phyloP scores from a whole-genome alignment of 2,329 filamentous ascomycete genomes.

The Colletotrichum tabaci region DNA sequence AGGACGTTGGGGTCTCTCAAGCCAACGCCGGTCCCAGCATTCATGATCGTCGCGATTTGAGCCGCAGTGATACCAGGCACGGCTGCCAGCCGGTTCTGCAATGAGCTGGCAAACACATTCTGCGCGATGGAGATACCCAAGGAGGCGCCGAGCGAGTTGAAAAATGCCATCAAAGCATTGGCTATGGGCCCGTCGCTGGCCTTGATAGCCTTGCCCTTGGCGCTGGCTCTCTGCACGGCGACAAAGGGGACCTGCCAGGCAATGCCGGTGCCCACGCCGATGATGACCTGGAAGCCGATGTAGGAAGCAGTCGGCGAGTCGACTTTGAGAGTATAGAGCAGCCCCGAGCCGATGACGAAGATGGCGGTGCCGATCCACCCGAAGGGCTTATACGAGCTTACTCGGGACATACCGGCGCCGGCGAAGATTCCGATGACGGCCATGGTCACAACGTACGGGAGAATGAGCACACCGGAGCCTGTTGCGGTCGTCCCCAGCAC shows the following conservation, averaged over 20 bases:
- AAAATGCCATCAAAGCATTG: background rate
- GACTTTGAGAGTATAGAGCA: background rate
- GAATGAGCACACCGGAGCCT: background rate
- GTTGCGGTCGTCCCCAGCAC: conserved; percentile 1
- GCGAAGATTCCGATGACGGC: background rate
- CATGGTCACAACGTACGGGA: conserved; percentile 1
- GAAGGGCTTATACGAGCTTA: background rate
- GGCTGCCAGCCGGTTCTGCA: background rate
- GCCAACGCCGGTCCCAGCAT: background rate
- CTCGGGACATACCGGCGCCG: background rate
- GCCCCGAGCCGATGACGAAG: conserved; percentile 4
- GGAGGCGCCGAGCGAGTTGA: background rate
- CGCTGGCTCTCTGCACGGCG: conserved; percentile 27
- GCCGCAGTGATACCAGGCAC: background rate
- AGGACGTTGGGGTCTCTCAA: background rate
- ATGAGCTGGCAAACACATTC: background rate
- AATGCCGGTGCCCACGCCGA: conserved; percentile 35
- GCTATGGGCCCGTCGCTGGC: background rate
- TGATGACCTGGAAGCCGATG: conserved; percentile 38
- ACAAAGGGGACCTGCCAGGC: conserved; percentile 36
- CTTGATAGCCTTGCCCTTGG: background rate
- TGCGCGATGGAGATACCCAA: background rate
- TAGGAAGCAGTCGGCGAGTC: conserved; percentile 8
- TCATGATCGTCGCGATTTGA: background rate
- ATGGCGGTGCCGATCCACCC: conserved; percentile 1